These are phyloP conservation scores for Penicillium freii DNA, from an alignment of 2,329 filamentous ascomycete species.

Conservation along the genomic window DNA sequence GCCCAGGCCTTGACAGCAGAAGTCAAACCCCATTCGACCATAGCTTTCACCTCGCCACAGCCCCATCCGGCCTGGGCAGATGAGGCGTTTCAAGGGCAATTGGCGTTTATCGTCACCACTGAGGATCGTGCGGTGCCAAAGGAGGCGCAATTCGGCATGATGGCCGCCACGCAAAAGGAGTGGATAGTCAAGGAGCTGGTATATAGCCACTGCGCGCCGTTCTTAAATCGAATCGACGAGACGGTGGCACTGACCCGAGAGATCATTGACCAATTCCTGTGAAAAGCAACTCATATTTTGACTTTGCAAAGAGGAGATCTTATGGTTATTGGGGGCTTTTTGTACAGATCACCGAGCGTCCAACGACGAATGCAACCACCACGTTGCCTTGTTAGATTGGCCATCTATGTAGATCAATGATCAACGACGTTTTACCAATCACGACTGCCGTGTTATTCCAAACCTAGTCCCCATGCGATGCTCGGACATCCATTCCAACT, in stretches of 20 bases:
- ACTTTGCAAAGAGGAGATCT: not conserved
- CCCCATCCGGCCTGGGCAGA: slow-evolving; percentile 30
- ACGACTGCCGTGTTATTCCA: too few relatives aligned
- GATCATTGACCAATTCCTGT: not conserved
- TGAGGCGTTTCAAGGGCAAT: not conserved
- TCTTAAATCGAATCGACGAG: not conserved
- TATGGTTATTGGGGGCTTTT: not conserved
- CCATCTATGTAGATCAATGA: too few relatives aligned
- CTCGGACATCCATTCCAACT: too few relatives aligned
- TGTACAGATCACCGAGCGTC: too few relatives aligned
- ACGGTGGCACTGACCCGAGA: not conserved
- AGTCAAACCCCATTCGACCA: slow-evolving; percentile 23
- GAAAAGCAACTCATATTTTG: not conserved
- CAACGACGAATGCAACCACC: too few relatives aligned
- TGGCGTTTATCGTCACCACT: not conserved
- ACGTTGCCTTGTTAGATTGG: too few relatives aligned
- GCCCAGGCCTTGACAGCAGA: slow-evolving; percentile 3
- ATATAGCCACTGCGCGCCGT: not conserved
- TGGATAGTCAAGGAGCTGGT: not conserved
- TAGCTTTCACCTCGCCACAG: slow-evolving; percentile 24
- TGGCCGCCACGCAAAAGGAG: not conserved
- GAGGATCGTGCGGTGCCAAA: not conserved
- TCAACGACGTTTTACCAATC: too few relatives aligned
- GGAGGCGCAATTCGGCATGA: not conserved
- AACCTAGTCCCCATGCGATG: too few relatives aligned